Evolutionary conservation across 441 rosid species (phyloP).

Genomic region (Flueggea neowawraea): DNA sequence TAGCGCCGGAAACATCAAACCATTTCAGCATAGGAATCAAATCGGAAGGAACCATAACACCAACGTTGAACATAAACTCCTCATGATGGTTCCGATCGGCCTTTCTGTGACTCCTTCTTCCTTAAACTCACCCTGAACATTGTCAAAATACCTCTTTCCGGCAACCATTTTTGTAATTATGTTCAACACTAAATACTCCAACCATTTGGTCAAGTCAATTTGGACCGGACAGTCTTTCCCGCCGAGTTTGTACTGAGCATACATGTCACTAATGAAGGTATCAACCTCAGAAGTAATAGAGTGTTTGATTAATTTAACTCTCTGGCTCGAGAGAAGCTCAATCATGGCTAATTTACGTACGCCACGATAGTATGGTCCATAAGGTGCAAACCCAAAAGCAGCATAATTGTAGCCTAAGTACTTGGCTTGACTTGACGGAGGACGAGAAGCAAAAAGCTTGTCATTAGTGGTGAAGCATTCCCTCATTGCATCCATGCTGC

Average conservation of each 20-base stretch:
- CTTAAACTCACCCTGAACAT: not conserved
- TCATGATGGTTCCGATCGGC: slow-evolving; percentile 8
- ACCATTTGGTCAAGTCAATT: slow-evolving; percentile 8
- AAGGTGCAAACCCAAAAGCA: slow-evolving; percentile 10
- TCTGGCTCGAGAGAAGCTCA: slow-evolving; percentile 15
- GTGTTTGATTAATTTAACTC: slow-evolving; percentile 12
- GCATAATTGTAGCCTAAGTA: slow-evolving; percentile 17
- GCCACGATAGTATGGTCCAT: slow-evolving; percentile 5
- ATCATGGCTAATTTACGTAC: slow-evolving; percentile 3
- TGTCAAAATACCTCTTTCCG: slow-evolving; percentile 14
- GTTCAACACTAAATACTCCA: slow-evolving; percentile 7
- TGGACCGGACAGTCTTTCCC: not conserved
- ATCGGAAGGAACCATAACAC: slow-evolving; percentile 17
- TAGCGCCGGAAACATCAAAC: slow-evolving; percentile 11
- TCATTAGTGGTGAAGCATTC: slow-evolving; percentile 20
- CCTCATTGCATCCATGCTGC: slow-evolving; percentile 3
- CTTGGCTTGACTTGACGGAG: slow-evolving; percentile 11
- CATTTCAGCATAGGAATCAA: slow-evolving; percentile 11
- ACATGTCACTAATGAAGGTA: slow-evolving; percentile 8
- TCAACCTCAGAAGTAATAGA: slow-evolving; percentile 13
- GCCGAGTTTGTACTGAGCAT: not conserved
- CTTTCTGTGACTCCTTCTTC: slow-evolving; percentile 4
- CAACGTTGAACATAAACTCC: slow-evolving; percentile 13
- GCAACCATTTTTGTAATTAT: slow-evolving; percentile 17
- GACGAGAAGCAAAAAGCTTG: slow-evolving; percentile 13